phyloP scores from a whole-genome alignment of 2,329 filamentous ascomycete species.

The Epichloe glyceriae region DNA sequence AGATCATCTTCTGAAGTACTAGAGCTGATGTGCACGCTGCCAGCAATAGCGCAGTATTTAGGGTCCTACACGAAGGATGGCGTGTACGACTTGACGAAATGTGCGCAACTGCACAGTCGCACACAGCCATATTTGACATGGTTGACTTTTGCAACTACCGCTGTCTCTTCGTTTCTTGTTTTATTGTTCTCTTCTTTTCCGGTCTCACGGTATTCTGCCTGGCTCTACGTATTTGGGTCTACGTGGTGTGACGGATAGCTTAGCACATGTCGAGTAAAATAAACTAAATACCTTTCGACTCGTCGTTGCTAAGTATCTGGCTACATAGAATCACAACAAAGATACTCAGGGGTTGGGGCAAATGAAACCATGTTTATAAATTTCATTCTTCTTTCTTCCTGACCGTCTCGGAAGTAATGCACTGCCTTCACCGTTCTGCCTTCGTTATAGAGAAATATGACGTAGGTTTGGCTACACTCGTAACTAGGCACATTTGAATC shows the following conservation, averaged over 20 bases:
- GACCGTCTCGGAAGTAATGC: too few relatives aligned
- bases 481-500: too few relatives aligned
- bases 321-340: background rate
- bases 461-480: too few relatives aligned
- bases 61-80: background rate
- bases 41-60: background rate
- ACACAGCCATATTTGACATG: conserved; percentile 7
- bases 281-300: background rate
- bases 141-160: conserved; percentile 4
- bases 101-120: conserved; percentile 7
- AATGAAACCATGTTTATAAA: background rate
- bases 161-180: conserved; percentile 4
- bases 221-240: background rate
- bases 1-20: background rate
- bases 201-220: background rate
- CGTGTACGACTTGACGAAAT: conserved; percentile 12
- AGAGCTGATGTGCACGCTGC: background rate
- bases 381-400: background rate
- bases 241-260: background rate
- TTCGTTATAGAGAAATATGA: too few relatives aligned
- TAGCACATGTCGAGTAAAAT: conserved; percentile 1
- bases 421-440: too few relatives aligned
- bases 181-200: background rate
- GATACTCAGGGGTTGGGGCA: background rate
- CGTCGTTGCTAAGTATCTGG: background rate